phyloP scores from a whole-genome alignment of 1,139 yeast species.

The Geotrichum cucujoidarum region DNA sequence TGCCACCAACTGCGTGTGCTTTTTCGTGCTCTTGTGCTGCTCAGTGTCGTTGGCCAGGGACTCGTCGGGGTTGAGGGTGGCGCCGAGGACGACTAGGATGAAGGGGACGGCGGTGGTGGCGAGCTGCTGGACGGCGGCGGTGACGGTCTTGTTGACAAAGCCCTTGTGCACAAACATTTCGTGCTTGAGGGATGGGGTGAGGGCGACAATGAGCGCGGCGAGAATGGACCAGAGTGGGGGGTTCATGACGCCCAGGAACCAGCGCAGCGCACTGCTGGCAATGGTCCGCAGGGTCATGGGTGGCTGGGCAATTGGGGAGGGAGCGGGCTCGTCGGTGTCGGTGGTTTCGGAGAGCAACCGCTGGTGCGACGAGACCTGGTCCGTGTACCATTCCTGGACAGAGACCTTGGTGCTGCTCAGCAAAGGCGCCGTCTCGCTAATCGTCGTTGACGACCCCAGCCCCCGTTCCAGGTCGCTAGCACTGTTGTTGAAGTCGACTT shows the following conservation, averaged over 20 bases:
- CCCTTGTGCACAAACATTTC: constrained; percentile 58
- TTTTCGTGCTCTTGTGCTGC: constrained; percentile 48
- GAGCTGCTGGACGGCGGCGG: constrained; percentile 69
- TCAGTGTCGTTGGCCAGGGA: constrained; percentile 21
- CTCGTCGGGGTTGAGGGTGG: constrained; percentile 43
- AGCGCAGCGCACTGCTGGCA: constrained; percentile 5
- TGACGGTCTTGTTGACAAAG: constrained; percentile 70
- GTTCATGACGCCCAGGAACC: constrained; percentile 60
- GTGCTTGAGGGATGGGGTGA: constrained; percentile 63
- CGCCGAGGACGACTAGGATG: constrained; percentile 58
- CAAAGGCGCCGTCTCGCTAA: constrained; percentile 9
- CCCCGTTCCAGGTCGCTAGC: background rate
- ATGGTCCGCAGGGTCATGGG: background rate
- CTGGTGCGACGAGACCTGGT: background rate
- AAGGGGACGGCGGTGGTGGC: constrained; percentile 88
- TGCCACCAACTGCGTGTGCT: constrained; percentile 53
- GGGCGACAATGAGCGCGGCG: constrained; percentile 74
- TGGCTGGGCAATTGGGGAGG: background rate
- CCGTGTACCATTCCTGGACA: background rate
- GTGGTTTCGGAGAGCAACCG: background rate
- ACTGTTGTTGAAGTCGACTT: background rate
- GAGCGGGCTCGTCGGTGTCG: no score
- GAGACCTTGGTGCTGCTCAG: background rate
- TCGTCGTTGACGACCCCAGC: background rate
- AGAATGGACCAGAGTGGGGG: constrained; percentile 95